Percentiles rank a stretch among this genome's conserved stretches.
Evolutionary conservation across 495 filamentous ascomycete genomes (phyloP).

Genomic region (Cryomyces minteri): DNA sequence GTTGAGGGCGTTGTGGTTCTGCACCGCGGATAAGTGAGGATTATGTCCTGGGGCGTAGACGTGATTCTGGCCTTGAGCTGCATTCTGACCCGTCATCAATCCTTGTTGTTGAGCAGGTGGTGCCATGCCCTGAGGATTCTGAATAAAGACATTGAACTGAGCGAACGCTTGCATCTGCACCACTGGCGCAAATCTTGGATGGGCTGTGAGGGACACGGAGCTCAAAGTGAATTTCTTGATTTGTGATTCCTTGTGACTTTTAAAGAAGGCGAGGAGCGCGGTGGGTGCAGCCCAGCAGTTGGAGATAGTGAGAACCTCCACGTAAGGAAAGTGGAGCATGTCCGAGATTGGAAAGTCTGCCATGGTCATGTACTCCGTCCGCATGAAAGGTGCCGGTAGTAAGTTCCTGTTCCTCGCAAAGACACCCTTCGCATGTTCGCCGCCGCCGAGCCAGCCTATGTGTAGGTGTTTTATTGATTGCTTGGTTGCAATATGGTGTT

Average conservation of each 20-base stretch:
- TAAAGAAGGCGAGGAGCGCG: constrained; percentile 10
- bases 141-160: not conserved
- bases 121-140: not conserved
- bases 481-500: constrained; percentile 18
- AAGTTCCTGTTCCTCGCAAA: constrained; percentile 31
- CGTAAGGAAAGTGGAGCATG: constrained; percentile 12
- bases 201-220: constrained; percentile 19
- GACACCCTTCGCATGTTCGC: constrained; percentile 33
- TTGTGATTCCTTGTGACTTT: constrained; percentile 4
- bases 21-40: not conserved
- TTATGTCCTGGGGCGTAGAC: not conserved
- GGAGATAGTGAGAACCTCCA: constrained; percentile 15
- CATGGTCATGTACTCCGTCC: not conserved
- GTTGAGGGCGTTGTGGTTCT: not conserved
- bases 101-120: not conserved
- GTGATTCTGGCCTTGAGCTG: not conserved
- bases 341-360: not conserved
- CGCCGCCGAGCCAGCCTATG: constrained; percentile 37
- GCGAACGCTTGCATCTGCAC: too few species aligned
- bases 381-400: constrained; percentile 30
- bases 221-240: constrained; percentile 13
- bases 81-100: not conserved
- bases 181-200: constrained; percentile 3
- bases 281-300: constrained; percentile 21
- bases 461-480: constrained; percentile 28